A percentile compares a stretch with the other conserved stretches of the same genome.
Evolutionary conservation across 1,284 basidiomycete species (phyloP).

Genomic region (Cryptococcus maquisensis): DNA sequence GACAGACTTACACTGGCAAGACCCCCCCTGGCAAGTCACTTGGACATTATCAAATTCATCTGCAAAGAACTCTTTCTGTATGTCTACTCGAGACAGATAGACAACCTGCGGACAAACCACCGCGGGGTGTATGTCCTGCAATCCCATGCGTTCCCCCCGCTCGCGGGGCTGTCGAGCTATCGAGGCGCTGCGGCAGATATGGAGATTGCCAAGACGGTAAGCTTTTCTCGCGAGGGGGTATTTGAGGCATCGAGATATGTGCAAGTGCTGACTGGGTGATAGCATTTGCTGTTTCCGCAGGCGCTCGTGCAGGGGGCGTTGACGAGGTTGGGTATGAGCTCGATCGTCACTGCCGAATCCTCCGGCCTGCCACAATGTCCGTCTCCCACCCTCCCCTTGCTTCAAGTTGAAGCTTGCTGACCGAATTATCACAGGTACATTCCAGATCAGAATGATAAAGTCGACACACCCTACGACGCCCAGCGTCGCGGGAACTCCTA

Average conservation of each 20-base stretch:
- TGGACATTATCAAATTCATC: conserved; percentile 90
- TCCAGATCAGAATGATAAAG: conserved; percentile 41
- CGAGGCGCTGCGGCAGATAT: conserved; percentile 68
- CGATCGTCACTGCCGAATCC: conserved; percentile 70
- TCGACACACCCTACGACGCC: conserved; percentile 13
- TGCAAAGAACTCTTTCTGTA: conserved; percentile 76
- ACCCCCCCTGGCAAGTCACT: conserved; percentile 69
- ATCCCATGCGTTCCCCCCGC: conserved; percentile 82
- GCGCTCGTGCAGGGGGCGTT: conserved; percentile 81
- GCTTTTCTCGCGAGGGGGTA: no score
- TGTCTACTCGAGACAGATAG: conserved; percentile 70
- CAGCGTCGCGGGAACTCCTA: conserved; percentile 11
- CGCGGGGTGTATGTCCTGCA: conserved; percentile 89
- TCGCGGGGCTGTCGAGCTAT: conserved; percentile 66
- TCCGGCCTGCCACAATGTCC: conserved; percentile 77
- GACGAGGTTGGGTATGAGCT: conserved; percentile 67
- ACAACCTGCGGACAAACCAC: conserved; percentile 91
- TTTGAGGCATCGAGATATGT: no score
- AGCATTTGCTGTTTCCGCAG: conserved; percentile 74
- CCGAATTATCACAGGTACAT: conserved; percentile 32
- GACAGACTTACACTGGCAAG: conserved; percentile 70
- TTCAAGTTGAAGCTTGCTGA: neutral
- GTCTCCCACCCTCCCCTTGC: conserved; percentile 30
- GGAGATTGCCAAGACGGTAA: conserved; percentile 65
- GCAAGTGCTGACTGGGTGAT: neutral